phyloP scores from a whole-genome alignment of 2,329 filamentous ascomycete genomes.

The Tolypocladium nubicola region DNA sequence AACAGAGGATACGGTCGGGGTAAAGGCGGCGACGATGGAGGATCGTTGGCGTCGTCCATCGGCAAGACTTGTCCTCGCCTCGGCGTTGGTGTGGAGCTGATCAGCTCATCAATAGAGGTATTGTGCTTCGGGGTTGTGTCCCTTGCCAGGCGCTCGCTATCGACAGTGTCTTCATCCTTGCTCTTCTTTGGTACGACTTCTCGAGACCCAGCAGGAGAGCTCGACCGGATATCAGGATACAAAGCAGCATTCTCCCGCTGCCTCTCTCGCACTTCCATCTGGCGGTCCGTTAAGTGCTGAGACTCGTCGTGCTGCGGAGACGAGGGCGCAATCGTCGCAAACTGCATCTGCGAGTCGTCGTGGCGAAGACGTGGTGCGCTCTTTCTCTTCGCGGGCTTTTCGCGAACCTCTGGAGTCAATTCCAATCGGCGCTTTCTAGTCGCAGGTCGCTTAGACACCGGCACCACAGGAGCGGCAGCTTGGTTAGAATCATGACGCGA shows the following conservation, averaged over 20 bases:
- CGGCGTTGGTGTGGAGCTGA: slow-evolving; percentile 51
- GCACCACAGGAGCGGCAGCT: slow-evolving; percentile 5
- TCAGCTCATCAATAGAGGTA: slow-evolving; percentile 36
- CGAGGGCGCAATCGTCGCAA: slow-evolving; percentile 57
- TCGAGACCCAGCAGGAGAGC: slow-evolving; percentile 17
- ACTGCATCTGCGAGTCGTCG: slow-evolving; percentile 73
- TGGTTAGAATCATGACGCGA: slow-evolving; percentile 12
- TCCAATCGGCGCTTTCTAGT: slow-evolving; percentile 18
- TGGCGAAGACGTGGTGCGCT: slow-evolving; percentile 53
- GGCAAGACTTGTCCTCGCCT: slow-evolving; percentile 40
- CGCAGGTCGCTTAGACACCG: slow-evolving; percentile 9
- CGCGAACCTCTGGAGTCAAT: slow-evolving; percentile 13
- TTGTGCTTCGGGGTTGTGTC: slow-evolving; percentile 35
- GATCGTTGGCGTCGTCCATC: slow-evolving; percentile 40
- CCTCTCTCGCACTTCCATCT: slow-evolving; percentile 65
- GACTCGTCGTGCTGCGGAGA: slow-evolving; percentile 45
- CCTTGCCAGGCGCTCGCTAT: slow-evolving; percentile 15
- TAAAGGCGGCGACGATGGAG: slow-evolving; percentile 49
- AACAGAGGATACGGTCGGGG: slow-evolving; percentile 41
- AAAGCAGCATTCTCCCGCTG: slow-evolving; percentile 57
- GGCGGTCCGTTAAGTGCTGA: slow-evolving; percentile 67
- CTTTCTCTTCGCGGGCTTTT: slow-evolving; percentile 14
- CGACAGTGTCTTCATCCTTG: slow-evolving; percentile 3
- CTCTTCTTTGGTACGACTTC: slow-evolving; percentile 8
- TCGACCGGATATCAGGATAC: slow-evolving; percentile 58